Base-by-base conservation (phyloP, 1,284 basidiomycete genomes). In the Mycena citricolor region DNA sequence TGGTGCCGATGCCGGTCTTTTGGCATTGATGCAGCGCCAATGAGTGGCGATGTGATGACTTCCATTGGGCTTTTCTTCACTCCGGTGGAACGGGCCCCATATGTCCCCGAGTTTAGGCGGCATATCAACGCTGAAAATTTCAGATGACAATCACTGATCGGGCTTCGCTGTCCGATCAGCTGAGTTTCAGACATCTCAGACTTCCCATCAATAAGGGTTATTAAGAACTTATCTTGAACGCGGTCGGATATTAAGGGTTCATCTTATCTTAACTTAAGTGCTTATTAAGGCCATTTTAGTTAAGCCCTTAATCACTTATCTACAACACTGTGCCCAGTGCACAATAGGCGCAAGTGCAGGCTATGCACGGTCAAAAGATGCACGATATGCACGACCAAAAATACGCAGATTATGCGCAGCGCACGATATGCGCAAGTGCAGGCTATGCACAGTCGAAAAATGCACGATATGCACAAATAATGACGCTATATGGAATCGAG, bases 311-410 rank as follows among this genome's bases (percentile, higher is more conserved):
- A 32, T 10, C 26, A 10, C 26, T 29, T 29, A 29, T 29, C 31
- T 32, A 32, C 31, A 32, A 32, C 31, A 32, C 31, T 32, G 31
- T n/a, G n/a, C n/a, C n/a, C n/a, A n/a, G n/a, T n/a, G n/a, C n/a
- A n/a, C n/a, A n/a, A n/a, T n/a, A n/a, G n/a, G n/a, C n/a, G n/a
- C n/a, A n/a, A n/a, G n/a, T n/a, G n/a, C n/a, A n/a, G n/a, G n/a
- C n/a, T n/a, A n/a, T n/a, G n/a, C n/a, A n/a, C n/a, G n/a, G n/a
- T n/a, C n/a, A n/a, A n/a, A n/a, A n/a, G n/a, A n/a, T n/a, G n/a
- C n/a, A n/a, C n/a, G n/a, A n/a, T n/a, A n/a, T n/a, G n/a, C n/a
- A n/a, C n/a, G n/a, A n/a, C n/a, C n/a, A n/a, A n/a, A n/a, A n/a
- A n/a, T n/a, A n/a, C n/a, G n/a, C n/a, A n/a, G n/a, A n/a, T n/a